These are phyloP conservation scores for Aphanocladium album DNA, from an alignment of 2,329 filamentous ascomycete species.

Conservation along the genomic window DNA sequence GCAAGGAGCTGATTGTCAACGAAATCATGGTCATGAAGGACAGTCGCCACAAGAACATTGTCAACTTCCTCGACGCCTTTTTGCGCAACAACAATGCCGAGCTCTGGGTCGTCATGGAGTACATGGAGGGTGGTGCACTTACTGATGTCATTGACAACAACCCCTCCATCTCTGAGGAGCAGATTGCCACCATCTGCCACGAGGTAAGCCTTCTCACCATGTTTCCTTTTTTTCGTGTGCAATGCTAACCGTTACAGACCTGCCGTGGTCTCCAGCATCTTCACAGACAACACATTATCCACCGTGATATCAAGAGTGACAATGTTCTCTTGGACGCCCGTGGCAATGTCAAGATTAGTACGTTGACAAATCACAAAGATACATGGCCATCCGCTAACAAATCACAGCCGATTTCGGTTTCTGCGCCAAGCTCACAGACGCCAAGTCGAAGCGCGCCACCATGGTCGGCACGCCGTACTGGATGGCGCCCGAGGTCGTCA, in stretches of 20 bases:
- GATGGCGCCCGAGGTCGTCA: slow-evolving; percentile 99
- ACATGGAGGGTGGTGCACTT: slow-evolving; percentile 96
- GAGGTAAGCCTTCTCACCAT: slow-evolving; percentile 64
- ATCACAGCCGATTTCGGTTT: slow-evolving; percentile 92
- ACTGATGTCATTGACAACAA: slow-evolving; percentile 99
- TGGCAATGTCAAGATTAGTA: slow-evolving; percentile 97
- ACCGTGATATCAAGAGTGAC: slow-evolving; percentile 98
- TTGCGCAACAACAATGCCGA: slow-evolving; percentile 90
- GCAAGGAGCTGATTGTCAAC: slow-evolving; percentile 98
- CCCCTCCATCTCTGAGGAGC: slow-evolving; percentile 85
- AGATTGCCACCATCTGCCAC: slow-evolving; percentile 93
- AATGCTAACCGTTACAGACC: slow-evolving; percentile 54
- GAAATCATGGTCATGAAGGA: slow-evolving; percentile 99
- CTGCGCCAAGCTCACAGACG: slow-evolving; percentile 95
- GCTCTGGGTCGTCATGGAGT: slow-evolving; percentile 99
- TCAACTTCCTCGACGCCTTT: slow-evolving; percentile 97
- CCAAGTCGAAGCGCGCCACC: slow-evolving; percentile 93
- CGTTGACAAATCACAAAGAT: slow-evolving; percentile 32
- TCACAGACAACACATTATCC: slow-evolving; percentile 94
- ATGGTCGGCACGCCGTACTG: slow-evolving; percentile 99
- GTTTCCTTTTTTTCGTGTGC: not conserved
- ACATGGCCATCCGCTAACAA: slow-evolving; percentile 26
- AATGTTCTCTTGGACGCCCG: slow-evolving; percentile 92
- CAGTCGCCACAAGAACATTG: slow-evolving; percentile 95
- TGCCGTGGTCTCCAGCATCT: slow-evolving; percentile 93